Evolutionary conservation across 2,329 filamentous ascomycete genomes (phyloP).

Genomic region (Trichoderma cornu-damae): DNA sequence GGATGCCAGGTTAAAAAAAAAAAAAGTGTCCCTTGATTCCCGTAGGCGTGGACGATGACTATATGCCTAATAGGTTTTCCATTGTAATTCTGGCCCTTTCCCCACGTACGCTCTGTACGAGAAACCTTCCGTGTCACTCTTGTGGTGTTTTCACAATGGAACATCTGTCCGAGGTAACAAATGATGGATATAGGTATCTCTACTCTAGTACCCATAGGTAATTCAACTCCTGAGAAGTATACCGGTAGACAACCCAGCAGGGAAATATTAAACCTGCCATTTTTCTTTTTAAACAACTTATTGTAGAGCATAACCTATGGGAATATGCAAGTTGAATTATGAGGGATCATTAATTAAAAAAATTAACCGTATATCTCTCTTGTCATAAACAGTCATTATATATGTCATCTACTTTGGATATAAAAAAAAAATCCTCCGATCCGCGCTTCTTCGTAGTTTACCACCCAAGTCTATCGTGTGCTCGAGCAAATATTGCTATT

Average conservation of each 20-base stretch:
- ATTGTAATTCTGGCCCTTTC: neutral
- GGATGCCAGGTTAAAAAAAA: neutral
- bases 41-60: neutral
- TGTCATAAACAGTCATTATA: conserved; percentile 1
- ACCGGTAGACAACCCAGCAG: too few relatives aligned
- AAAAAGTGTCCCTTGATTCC: neutral
- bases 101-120: too few relatives aligned
- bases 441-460: neutral
- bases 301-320: neutral
- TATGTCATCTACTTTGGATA: neutral
- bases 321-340: neutral
- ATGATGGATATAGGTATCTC: too few relatives aligned
- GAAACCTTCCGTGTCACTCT: too few relatives aligned
- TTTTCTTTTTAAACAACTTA: neutral
- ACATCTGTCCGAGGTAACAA: too few relatives aligned
- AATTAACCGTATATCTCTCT: neutral
- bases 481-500: neutral
- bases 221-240: too few relatives aligned
- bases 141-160: too few relatives aligned
- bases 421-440: neutral
- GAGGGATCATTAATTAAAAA: neutral
- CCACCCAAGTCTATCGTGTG: neutral
- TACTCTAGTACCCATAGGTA: too few relatives aligned
- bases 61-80: neutral
- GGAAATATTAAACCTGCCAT: too few relatives aligned